Conservation (phyloP, 2,329 filamentous ascomycete species). For the Colletotrichum noveboracense region DNA sequence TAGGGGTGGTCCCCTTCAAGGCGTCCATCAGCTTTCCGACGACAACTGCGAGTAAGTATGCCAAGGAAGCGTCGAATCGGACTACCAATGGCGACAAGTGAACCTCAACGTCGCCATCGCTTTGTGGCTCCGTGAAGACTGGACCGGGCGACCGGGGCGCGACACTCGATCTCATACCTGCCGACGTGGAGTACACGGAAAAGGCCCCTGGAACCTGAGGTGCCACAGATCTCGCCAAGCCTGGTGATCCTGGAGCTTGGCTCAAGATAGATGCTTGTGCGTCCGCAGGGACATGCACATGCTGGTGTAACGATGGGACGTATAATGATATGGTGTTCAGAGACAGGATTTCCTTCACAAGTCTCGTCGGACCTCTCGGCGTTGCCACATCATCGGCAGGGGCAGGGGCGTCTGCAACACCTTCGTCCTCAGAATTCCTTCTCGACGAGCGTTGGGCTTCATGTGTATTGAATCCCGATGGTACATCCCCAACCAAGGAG, state of each 20-base stretch:
- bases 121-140: conserved; percentile 14
- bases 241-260: conserved; percentile 29
- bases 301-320: conserved; percentile 54
- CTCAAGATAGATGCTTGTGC: conserved; percentile 31
- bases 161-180: not conserved
- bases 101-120: conserved; percentile 50
- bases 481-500: conserved; percentile 15
- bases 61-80: conserved; percentile 62
- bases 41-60: conserved; percentile 58
- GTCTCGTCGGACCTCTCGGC: conserved; percentile 56
- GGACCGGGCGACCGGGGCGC: not conserved
- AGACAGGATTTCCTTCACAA: conserved; percentile 60
- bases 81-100: conserved; percentile 56
- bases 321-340: conserved; percentile 59
- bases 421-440: not conserved
- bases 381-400: conserved; percentile 48
- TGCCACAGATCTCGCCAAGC: conserved; percentile 43
- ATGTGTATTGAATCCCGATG: not conserved
- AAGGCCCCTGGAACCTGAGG: conserved; percentile 67
- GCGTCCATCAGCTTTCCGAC: conserved; percentile 54
- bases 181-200: conserved; percentile 46
- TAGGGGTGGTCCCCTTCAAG: conserved; percentile 35
- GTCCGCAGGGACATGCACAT: conserved; percentile 40
- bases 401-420: conserved; percentile 10
- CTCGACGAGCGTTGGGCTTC: not conserved